Conservation (phyloP, 495 filamentous ascomycete species). For the Penicillium angulare region DNA sequence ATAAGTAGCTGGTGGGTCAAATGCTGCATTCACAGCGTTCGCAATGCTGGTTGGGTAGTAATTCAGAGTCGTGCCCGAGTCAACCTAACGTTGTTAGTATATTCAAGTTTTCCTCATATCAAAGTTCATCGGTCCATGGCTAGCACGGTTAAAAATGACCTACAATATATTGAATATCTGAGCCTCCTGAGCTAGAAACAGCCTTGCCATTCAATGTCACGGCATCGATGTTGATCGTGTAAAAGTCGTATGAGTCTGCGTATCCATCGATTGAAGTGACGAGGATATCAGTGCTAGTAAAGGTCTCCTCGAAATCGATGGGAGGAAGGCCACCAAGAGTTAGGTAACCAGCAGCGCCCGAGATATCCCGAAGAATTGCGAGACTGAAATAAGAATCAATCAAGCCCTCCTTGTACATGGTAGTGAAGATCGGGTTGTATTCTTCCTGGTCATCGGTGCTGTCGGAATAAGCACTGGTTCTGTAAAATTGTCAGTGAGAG, state of each 20-base stretch:
- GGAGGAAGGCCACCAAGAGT: conserved; percentile 56
- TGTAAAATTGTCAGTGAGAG: not conserved
- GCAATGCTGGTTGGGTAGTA: conserved; percentile 44
- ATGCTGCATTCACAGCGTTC: conserved; percentile 48
- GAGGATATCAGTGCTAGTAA: conserved; percentile 38
- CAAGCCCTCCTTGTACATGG: conserved; percentile 50
- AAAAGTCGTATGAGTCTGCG: conserved; percentile 33
- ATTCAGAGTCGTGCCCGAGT: conserved; percentile 42
- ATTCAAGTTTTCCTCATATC: too few relatives aligned
- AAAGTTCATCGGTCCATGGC: not conserved
- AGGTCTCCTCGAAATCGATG: conserved; percentile 31
- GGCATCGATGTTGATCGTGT: conserved; percentile 41
- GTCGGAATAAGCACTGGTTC: not conserved
- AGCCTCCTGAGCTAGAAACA: conserved; percentile 15
- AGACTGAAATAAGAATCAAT: conserved; percentile 53
- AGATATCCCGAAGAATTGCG: conserved; percentile 28
- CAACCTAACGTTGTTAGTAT: conserved; percentile 24
- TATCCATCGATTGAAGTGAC: conserved; percentile 19
- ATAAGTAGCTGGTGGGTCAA: conserved; percentile 53
- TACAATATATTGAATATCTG: conserved; percentile 23
- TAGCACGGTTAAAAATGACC: conserved; percentile 10
- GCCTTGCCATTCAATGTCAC: conserved; percentile 29
- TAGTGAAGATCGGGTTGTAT: conserved; percentile 60
- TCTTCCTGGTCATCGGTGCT: not conserved
- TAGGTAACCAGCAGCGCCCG: conserved; percentile 32